Percentiles rank a stretch among this genome's conserved stretches.
Conservation (phyloP, 2,329 filamentous ascomycete species). For the Paecilomyces variotii region DNA sequence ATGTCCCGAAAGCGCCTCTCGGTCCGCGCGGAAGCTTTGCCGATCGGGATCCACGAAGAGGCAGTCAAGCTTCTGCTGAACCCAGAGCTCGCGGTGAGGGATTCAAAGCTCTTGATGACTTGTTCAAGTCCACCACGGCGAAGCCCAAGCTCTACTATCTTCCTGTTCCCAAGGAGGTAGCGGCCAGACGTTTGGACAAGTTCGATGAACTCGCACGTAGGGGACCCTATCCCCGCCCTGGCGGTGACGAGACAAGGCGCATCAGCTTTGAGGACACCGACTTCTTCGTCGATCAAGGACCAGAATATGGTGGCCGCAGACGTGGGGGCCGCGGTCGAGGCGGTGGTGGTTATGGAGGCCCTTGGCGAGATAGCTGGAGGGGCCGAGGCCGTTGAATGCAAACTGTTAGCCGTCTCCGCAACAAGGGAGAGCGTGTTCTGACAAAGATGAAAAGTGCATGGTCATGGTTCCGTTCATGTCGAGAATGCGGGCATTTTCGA, state of each 20-base stretch:
- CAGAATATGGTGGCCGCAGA: constrained; percentile 48
- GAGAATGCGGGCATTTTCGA: neutral
- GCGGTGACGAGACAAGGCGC: constrained; percentile 53
- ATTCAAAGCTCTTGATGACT: constrained; percentile 51
- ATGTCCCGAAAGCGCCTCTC: constrained; percentile 10
- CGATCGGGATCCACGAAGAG: constrained; percentile 17
- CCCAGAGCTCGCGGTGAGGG: constrained; percentile 26
- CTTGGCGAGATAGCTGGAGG: constrained; percentile 9
- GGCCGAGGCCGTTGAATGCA: constrained; percentile 2
- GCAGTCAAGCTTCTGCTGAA: constrained; percentile 11
- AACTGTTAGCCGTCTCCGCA: neutral
- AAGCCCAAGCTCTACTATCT: constrained; percentile 60
- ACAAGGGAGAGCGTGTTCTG: neutral
- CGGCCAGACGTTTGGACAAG: constrained; percentile 55
- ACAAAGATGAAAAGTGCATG: neutral
- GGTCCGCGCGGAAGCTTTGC: constrained; percentile 18
- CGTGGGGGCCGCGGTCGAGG: constrained; percentile 27
- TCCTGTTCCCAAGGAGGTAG: constrained; percentile 58
- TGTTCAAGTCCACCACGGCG: constrained; percentile 52
- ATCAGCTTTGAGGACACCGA: constrained; percentile 66
- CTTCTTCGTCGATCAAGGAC: constrained; percentile 61
- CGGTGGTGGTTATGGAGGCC: constrained; percentile 16
- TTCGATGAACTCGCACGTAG: constrained; percentile 40
- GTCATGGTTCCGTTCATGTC: neutral
- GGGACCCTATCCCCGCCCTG: constrained; percentile 26